Conservation (phyloP, 768 basidiomycete genomes). For the Macrocybe gigantea region DNA sequence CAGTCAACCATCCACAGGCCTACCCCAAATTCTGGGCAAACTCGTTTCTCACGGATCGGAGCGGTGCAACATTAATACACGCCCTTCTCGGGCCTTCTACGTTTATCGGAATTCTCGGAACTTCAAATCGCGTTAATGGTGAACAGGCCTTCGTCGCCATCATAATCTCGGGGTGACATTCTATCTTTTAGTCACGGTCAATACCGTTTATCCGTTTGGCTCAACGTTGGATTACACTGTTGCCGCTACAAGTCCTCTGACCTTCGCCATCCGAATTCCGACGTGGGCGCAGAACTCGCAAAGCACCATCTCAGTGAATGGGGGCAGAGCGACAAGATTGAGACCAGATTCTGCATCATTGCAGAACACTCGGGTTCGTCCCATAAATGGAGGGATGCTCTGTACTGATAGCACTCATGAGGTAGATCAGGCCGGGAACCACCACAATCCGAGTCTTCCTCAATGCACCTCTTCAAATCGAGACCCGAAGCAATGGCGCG, state of each 20-base stretch:
- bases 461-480: conserved; percentile 26
- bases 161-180: not conserved
- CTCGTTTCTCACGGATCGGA: conserved; percentile 26
- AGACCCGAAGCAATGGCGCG: conserved; percentile 28
- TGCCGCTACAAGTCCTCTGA: conserved; percentile 23
- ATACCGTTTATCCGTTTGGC: conserved; percentile 35
- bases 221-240: conserved; percentile 30
- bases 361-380: conserved; percentile 23
- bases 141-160: not conserved
- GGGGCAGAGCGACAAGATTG: conserved; percentile 12
- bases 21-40: conserved; percentile 40
- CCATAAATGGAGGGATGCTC: not conserved
- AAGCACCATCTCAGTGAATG: conserved; percentile 29
- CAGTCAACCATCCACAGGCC: conserved; percentile 35
- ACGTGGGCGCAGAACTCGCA: conserved; percentile 29
- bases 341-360: conserved; percentile 23
- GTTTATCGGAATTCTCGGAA: conserved; percentile 26
- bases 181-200: conserved; percentile 21
- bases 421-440: conserved; percentile 16
- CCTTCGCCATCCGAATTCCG: conserved; percentile 32
- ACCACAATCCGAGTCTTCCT: conserved; percentile 25
- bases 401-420: conserved; percentile 1
- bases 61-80: conserved; percentile 25
- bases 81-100: conserved; percentile 32
- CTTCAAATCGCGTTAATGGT: conserved; percentile 27